Base-by-base conservation (phyloP, 2,329 filamentous ascomycete species). In the Fusarium acutatum region DNA sequence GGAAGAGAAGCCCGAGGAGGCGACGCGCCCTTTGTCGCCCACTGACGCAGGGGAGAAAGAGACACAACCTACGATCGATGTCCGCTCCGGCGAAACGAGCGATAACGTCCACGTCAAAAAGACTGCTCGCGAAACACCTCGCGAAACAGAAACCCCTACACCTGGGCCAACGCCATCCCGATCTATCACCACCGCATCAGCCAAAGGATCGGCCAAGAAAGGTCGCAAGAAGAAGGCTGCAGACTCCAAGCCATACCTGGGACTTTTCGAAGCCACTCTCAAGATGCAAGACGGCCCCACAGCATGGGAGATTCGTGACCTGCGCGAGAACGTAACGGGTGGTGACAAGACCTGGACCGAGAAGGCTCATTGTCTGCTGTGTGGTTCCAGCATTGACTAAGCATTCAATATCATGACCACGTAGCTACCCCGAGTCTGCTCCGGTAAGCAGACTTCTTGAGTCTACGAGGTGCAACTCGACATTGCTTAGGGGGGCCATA, bases 291-390 rank as follows among this genome's bases (percentile, higher is more conserved):
- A 81, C 7, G 85, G 83, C 7, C 86, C 86, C 24, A 85, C 87
- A 2, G 78, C 83, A 28, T 83, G 89, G 57, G 86, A 88, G 71
- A 85, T 90, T 57, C 84, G 79, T 32, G 88, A 90, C 72, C 79
- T 89, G 50, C 83, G 88, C 52, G 77, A 84, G 35, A 81, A 82
- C 15, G 80, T 89, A 12, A 78, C 78, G 5, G 86, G 84, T 15
- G 87, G 87, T 6, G 84, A 85, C 37, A 88, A 86, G 78, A 81
- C 80, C 15, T 90, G 88, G 88, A 85, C 82, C 17, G 87, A 90
- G 76, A 83, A 83, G 38, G 81, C 79, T 7, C 62, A 82, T 53
- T 90, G 88, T 69, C 82, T 90, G 40, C 75, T 88, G 44, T 90
- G 88, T 75, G 81, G 81, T 28, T 75, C 81, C n/a, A 80, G 80